Conservation (phyloP, 208 protist species). For the Naegleria fowleri region DNA sequence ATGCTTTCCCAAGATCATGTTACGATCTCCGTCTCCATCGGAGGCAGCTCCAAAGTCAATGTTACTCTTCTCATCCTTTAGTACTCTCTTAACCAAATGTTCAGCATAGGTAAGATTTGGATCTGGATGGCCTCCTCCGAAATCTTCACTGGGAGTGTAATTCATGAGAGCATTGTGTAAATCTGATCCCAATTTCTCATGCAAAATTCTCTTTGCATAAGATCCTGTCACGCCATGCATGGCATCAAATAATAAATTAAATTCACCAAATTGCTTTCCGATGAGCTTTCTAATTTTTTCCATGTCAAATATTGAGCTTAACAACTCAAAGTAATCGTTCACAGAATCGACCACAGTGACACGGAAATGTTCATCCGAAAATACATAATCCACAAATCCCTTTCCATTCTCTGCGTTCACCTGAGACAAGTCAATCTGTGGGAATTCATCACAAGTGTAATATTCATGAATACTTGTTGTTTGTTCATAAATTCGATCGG, state of each 20-base stretch:
- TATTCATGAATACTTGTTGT: slow-evolving; percentile 66
- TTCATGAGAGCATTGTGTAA: slow-evolving; percentile 52
- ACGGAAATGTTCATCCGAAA: neutral
- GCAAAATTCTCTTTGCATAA: slow-evolving; percentile 84
- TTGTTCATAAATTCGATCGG: slow-evolving; percentile 80
- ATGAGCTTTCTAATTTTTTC: slow-evolving; percentile 63
- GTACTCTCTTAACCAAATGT: slow-evolving; percentile 79
- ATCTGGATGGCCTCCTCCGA: slow-evolving; percentile 92
- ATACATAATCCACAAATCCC: neutral
- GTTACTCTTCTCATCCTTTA: slow-evolving; percentile 57
- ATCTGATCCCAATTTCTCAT: slow-evolving; percentile 69
- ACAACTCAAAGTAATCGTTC: slow-evolving; percentile 74
- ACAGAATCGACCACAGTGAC: slow-evolving; percentile 84
- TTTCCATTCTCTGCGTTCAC: slow-evolving; percentile 49
- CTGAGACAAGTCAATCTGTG: slow-evolving; percentile 57
- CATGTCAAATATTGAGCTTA: slow-evolving; percentile 91
- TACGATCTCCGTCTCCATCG: slow-evolving; percentile 95
- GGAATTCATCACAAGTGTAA: slow-evolving; percentile 46
- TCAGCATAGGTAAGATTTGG: slow-evolving; percentile 94
- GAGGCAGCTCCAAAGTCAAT: slow-evolving; percentile 85
- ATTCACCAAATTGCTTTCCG: slow-evolving; percentile 50
- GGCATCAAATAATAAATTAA: slow-evolving; percentile 80
- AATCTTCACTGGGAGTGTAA: slow-evolving; percentile 67
- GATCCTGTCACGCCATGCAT: slow-evolving; percentile 89
- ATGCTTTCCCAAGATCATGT: slow-evolving; percentile 90